phyloP scores from a whole-genome alignment of 768 basidiomycete genomes.

The Cystobasidium onofrii region DNA sequence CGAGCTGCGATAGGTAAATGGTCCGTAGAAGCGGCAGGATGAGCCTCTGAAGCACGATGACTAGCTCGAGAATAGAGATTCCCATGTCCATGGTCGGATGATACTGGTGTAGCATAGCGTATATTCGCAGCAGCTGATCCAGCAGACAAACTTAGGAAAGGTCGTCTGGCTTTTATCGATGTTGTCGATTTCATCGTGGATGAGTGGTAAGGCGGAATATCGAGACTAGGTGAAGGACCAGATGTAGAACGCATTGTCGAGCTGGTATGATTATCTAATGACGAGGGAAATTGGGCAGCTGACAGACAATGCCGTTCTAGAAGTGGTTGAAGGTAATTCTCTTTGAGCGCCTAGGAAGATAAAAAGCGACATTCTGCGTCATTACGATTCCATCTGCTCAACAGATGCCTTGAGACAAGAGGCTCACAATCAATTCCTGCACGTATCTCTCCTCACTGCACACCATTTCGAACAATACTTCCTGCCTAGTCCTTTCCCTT shows the following conservation, averaged over 20 bases:
- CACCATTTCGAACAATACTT: constrained; percentile 40
- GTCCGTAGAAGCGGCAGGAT: constrained; percentile 13
- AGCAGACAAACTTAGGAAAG: neutral
- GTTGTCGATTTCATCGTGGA: neutral
- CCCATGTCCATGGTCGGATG: neutral
- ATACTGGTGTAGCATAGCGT: neutral
- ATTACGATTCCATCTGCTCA: too few relatives aligned
- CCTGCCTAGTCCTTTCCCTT: constrained; percentile 43
- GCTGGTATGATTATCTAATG: neutral
- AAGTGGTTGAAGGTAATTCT: constrained; percentile 22
- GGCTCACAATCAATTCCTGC: constrained; percentile 27
- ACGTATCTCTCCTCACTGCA: constrained; percentile 33
- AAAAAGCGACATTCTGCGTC: too few relatives aligned
- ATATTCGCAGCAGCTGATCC: neutral
- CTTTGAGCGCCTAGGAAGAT: constrained; percentile 6
- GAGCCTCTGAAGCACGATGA: neutral
- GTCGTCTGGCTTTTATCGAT: neutral
- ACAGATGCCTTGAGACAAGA: too few relatives aligned
- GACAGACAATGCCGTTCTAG: constrained; percentile 4
- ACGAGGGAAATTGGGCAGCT: neutral
- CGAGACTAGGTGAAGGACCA: neutral
- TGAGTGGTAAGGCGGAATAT: neutral
- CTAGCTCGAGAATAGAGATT: neutral
- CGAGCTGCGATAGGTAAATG: constrained; percentile 32
- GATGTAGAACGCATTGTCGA: neutral